Percentiles rank a stretch among this genome's conserved stretches.
Conservation (phyloP, 371 early-diverging fungal species). For the Mortierella sp. region DNA sequence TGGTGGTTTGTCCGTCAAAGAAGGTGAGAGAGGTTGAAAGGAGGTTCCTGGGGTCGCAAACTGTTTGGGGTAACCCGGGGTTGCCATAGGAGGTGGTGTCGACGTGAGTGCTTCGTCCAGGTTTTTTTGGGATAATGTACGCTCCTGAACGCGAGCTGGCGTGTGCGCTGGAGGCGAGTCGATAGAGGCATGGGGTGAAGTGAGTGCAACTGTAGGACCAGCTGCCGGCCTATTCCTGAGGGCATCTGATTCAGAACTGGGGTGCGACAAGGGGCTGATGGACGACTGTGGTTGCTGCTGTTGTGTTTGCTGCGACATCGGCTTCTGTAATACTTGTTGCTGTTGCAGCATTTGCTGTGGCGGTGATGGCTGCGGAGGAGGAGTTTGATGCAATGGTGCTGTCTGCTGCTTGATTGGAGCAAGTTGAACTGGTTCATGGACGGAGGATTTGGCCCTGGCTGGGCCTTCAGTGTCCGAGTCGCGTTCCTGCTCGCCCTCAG, state of each 20-base stretch:
- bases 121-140: not conserved
- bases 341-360: not conserved
- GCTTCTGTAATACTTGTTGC: too few species aligned
- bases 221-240: not conserved
- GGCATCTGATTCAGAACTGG: not conserved
- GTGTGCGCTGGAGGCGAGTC: constrained; percentile 1
- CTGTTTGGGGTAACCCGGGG: not conserved
- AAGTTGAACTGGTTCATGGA: not conserved
- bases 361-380: not conserved
- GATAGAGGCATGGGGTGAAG: constrained; percentile 8
- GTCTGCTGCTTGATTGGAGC: not conserved
- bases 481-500: constrained; percentile 32
- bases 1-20: not conserved
- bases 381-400: not conserved
- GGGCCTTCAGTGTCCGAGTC: not conserved
- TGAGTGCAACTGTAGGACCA: not conserved
- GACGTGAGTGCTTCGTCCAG: not conserved
- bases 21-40: not conserved
- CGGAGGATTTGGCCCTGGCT: not conserved
- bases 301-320: too few species aligned
- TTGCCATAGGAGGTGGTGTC: not conserved
- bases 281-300: not conserved
- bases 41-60: not conserved
- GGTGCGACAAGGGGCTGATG: not conserved
- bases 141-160: not conserved